Percentiles rank a stretch among this genome's conserved stretches.
These are phyloP conservation scores for Calonectria montana DNA, from an alignment of 2,329 filamentous ascomycete genomes.

Conservation along the genomic window DNA sequence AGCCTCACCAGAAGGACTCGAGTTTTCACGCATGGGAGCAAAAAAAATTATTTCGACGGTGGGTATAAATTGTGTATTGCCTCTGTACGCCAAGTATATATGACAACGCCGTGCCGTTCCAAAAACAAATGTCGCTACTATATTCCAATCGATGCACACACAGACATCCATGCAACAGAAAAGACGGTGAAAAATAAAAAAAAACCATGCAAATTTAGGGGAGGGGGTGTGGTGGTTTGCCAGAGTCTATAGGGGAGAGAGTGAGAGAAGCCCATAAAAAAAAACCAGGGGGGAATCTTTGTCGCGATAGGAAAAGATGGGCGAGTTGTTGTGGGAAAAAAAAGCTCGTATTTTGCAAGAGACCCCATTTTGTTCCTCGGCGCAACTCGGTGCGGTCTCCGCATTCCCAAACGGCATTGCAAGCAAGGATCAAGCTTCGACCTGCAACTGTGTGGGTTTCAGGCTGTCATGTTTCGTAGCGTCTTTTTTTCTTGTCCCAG, in stretches of 20 bases:
- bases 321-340: background rate
- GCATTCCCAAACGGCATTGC: background rate
- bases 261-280: background rate
- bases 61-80: conserved; percentile 5
- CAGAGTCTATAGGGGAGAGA: background rate
- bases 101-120: conserved; percentile 20
- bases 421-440: background rate
- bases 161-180: background rate
- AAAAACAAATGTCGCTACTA: conserved; percentile 13
- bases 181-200: background rate
- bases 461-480: conserved; percentile 1
- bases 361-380: background rate
- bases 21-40: background rate
- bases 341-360: background rate
- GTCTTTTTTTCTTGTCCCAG: background rate
- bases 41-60: background rate
- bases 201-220: conserved; percentile 2
- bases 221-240: no score
- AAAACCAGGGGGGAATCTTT: background rate
- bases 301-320: background rate
- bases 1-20: background rate
- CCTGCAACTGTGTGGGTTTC: conserved; percentile 9
- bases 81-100: conserved; percentile 16
- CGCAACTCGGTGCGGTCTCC: background rate
- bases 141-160: conserved; percentile 1